Conservation (phyloP, 345 rosid species). For the Hypericum perforatum region DNA sequence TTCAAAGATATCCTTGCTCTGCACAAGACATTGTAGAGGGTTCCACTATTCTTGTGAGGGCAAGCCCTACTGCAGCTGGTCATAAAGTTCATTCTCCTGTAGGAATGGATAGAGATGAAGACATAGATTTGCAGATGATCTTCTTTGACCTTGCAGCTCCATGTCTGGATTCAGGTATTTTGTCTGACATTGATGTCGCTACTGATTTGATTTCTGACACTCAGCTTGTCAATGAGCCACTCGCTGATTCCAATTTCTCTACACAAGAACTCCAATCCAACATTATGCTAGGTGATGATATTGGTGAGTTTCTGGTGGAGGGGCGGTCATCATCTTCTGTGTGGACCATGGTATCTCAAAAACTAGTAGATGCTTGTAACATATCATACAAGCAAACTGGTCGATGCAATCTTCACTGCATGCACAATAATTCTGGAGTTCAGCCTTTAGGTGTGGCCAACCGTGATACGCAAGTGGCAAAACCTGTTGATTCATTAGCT, state of each 20-base stretch:
- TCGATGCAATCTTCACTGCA: conserved; percentile 21
- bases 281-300: conserved; percentile 13
- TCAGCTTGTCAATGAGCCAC: conserved; percentile 3
- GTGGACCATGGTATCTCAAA: conserved; percentile 28
- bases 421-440: conserved; percentile 16
- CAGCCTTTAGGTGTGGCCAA: conserved; percentile 14
- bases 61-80: conserved; percentile 4
- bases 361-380: conserved; percentile 17
- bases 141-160: conserved; percentile 20
- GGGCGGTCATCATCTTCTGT: conserved; percentile 24
- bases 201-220: conserved; percentile 5
- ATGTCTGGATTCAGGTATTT: conserved; percentile 13
- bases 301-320: conserved; percentile 31
- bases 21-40: conserved; percentile 19
- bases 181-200: conserved; percentile 1
- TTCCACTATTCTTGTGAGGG: conserved; percentile 19
- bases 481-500: conserved; percentile 15
- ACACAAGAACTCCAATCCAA: not conserved
- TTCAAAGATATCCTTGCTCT: conserved; percentile 26
- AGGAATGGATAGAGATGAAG: conserved; percentile 12
- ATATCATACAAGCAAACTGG: conserved; percentile 16
- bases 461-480: conserved; percentile 2
- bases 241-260: not conserved
- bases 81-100: conserved; percentile 1
- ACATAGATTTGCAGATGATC: conserved; percentile 17